These are phyloP conservation scores for Leishmania gerbilli DNA, from an alignment of 208 protist species.

Conservation along the genomic window DNA sequence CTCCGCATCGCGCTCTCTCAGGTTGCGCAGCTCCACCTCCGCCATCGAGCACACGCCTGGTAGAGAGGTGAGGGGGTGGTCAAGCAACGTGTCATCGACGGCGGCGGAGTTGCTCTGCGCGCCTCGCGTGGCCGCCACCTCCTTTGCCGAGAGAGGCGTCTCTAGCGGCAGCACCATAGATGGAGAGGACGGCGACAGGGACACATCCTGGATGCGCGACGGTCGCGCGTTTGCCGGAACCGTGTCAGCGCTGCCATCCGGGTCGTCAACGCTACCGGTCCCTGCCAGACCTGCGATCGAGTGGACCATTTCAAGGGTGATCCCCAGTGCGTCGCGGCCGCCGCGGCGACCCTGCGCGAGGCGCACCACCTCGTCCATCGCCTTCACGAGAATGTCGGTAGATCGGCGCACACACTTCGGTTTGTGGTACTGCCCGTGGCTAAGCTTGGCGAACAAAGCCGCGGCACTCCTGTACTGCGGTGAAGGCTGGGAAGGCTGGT, in stretches of 20 bases:
- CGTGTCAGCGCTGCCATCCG: constrained; percentile 9
- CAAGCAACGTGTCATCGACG: background rate
- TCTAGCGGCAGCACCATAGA: background rate
- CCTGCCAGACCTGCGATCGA: constrained; percentile 12
- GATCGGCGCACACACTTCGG: constrained; percentile 29
- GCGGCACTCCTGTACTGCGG: background rate
- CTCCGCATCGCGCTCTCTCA: constrained; percentile 16
- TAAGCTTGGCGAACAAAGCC: constrained; percentile 22
- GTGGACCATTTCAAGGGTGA: constrained; percentile 14
- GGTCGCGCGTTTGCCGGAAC: constrained; percentile 4
- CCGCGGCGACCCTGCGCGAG: constrained; percentile 14
- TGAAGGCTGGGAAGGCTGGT: background rate
- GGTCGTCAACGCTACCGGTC: constrained; percentile 4
- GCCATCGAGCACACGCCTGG: constrained; percentile 22
- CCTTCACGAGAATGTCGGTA: constrained; percentile 26
- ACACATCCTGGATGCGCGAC: background rate
- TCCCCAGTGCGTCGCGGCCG: constrained; percentile 18
- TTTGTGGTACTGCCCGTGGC: constrained; percentile 28
- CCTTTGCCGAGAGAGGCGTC: background rate
- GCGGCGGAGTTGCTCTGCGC: background rate
- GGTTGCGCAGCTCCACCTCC: constrained; percentile 27
- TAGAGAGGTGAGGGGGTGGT: constrained; percentile 26
- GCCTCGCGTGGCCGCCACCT: background rate
- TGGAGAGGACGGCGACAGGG: constrained; percentile 7
- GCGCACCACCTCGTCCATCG: constrained; percentile 32